phyloP scores from a whole-genome alignment of 208 protist species.

The Novymonas esmeraldas region DNA sequence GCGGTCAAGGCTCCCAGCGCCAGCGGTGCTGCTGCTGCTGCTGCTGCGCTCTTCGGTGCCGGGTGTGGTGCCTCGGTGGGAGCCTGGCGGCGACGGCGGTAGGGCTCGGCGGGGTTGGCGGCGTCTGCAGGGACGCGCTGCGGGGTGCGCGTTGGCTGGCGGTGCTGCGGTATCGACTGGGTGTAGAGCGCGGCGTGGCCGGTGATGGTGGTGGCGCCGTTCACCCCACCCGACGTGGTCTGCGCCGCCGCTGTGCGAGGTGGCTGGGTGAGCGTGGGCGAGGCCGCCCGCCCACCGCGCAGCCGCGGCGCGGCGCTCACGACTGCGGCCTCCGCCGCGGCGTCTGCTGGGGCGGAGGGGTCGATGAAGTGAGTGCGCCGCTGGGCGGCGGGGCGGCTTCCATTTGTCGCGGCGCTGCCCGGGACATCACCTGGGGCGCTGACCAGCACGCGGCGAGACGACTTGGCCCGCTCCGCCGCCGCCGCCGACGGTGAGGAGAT shows the following conservation, averaged over 20 bases:
- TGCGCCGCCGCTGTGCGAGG: background rate
- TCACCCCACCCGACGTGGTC: background rate
- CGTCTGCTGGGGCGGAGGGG: background rate
- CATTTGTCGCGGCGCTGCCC: background rate
- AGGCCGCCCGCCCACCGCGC: background rate
- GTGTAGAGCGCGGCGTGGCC: conserved; percentile 5
- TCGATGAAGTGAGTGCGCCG: conserved; percentile 8
- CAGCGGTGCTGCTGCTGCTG: background rate
- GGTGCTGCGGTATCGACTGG: conserved; percentile 7
- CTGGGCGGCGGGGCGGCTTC: background rate
- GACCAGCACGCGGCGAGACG: conserved; percentile 7
- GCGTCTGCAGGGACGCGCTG: background rate
- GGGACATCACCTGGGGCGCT: background rate
- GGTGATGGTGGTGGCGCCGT: background rate
- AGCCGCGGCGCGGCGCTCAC: background rate
- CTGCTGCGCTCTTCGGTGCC: background rate
- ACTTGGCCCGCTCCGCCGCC: background rate
- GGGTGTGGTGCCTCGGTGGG: background rate
- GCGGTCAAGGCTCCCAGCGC: background rate
- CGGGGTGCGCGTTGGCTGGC: conserved; percentile 1
- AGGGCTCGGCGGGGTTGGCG: background rate
- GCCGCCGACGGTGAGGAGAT: background rate
- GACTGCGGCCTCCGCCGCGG: background rate
- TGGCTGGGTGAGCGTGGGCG: background rate
- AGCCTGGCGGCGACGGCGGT: conserved; percentile 11